Evolutionary conservation across 2,329 filamentous ascomycete species (phyloP).

Genomic region (Tolypocladium amazonense): DNA sequence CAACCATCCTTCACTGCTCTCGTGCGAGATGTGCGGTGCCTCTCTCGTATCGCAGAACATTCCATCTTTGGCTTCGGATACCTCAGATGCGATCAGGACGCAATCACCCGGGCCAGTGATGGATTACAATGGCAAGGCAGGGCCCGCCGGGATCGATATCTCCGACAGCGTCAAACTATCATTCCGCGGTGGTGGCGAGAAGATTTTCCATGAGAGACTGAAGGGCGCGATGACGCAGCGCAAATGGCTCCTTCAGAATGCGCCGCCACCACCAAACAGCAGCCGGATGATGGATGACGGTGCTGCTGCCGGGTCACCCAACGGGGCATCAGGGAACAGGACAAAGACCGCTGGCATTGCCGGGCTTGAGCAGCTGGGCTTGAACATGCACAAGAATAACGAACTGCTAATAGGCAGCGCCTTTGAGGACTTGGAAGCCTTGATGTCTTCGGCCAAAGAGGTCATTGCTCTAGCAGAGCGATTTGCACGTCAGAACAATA

Average conservation of each 20-base stretch:
- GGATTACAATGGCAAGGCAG: slow-evolving; percentile 16
- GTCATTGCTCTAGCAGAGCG: slow-evolving; percentile 87
- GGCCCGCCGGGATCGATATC: slow-evolving; percentile 36
- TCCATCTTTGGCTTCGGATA: slow-evolving; percentile 20
- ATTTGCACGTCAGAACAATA: slow-evolving; percentile 58
- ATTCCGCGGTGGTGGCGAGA: slow-evolving; percentile 80
- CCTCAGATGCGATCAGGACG: slow-evolving; percentile 34
- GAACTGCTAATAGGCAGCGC: slow-evolving; percentile 85
- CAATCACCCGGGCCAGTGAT: slow-evolving; percentile 73
- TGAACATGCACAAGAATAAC: slow-evolving; percentile 84
- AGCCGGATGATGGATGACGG: slow-evolving; percentile 25
- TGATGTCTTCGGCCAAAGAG: slow-evolving; percentile 97
- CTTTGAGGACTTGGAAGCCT: slow-evolving; percentile 89
- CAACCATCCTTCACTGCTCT: slow-evolving; percentile 77
- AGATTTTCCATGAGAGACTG: slow-evolving; percentile 79
- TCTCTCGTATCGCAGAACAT: slow-evolving; percentile 50
- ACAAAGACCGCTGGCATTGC: slow-evolving; percentile 75
- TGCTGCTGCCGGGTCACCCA: slow-evolving; percentile 13
- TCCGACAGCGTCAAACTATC: slow-evolving; percentile 80
- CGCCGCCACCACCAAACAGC: slow-evolving; percentile 72
- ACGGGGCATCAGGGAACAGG: slow-evolving; percentile 18
- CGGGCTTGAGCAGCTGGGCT: slow-evolving; percentile 74
- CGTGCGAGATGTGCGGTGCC: slow-evolving; percentile 86
- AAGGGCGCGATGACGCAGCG: slow-evolving; percentile 83
- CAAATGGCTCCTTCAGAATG: slow-evolving; percentile 88